Conservation (phyloP, 495 filamentous ascomycete species). For the Penicillium egyptiacum region DNA sequence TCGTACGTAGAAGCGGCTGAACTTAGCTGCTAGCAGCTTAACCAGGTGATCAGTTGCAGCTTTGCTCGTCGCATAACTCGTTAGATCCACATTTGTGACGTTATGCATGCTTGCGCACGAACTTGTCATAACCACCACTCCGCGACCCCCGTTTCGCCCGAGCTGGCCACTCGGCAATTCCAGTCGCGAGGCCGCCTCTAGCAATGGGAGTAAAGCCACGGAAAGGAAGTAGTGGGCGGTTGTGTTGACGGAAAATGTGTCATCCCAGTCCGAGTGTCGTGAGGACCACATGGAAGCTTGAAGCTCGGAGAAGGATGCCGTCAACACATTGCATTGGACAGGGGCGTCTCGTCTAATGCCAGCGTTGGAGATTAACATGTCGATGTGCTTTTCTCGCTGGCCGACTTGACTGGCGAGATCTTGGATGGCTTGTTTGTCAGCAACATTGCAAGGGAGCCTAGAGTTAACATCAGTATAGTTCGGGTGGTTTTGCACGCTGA, state of each 20-base stretch:
- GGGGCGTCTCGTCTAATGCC: slow-evolving; percentile 45
- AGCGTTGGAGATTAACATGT: slow-evolving; percentile 49
- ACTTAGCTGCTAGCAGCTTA: slow-evolving; percentile 42
- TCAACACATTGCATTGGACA: slow-evolving; percentile 38
- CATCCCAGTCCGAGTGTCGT: slow-evolving; percentile 35
- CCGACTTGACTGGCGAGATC: slow-evolving; percentile 25
- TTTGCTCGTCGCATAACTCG: slow-evolving; percentile 46
- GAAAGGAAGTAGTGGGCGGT: slow-evolving; percentile 47
- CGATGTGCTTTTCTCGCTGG: slow-evolving; percentile 29
- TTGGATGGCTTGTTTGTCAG: slow-evolving; percentile 38
- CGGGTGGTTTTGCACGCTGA: background rate
- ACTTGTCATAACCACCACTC: slow-evolving; percentile 43
- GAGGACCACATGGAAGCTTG: slow-evolving; percentile 48
- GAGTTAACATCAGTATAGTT: background rate
- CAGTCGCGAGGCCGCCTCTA: slow-evolving; percentile 32
- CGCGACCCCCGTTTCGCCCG: slow-evolving; percentile 38
- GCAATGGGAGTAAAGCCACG: slow-evolving; percentile 41
- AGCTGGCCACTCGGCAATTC: slow-evolving; percentile 10
- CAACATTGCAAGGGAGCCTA: slow-evolving; percentile 41
- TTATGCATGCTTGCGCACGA: slow-evolving; percentile 51
- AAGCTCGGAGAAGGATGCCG: slow-evolving; percentile 34
- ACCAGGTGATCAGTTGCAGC: slow-evolving; percentile 49
- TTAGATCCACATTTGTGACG: slow-evolving; percentile 48
- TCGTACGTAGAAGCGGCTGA: slow-evolving; percentile 43
- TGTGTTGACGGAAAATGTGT: slow-evolving; percentile 44